These are phyloP conservation scores for Monosporascus sp. DNA, from an alignment of 2,329 filamentous ascomycete species.

Conservation along the genomic window DNA sequence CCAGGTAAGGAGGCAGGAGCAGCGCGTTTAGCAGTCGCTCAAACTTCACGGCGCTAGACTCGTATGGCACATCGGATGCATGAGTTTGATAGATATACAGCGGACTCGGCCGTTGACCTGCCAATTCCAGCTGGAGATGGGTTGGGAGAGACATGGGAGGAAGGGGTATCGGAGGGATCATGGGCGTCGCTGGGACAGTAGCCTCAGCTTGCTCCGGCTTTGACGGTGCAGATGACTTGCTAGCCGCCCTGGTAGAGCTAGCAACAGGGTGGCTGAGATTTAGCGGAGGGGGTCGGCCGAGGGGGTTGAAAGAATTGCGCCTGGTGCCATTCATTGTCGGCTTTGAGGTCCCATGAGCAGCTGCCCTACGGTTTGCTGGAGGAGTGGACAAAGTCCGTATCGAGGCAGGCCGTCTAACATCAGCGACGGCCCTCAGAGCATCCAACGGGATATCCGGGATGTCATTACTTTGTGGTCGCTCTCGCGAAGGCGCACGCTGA, in stretches of 20 bases:
- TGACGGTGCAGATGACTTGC: constrained; percentile 11
- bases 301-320: constrained; percentile 46
- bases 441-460: background rate
- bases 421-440: constrained; percentile 17
- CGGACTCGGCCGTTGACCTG: constrained; percentile 56
- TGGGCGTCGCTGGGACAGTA: constrained; percentile 36
- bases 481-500: constrained; percentile 7
- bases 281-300: constrained; percentile 36
- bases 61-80: constrained; percentile 64
- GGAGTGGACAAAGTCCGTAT: constrained; percentile 48
- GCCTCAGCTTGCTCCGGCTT: constrained; percentile 21
- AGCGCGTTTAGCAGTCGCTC: constrained; percentile 88
- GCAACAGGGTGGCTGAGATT: constrained; percentile 31
- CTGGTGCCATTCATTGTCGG: constrained; percentile 30
- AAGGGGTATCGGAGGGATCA: constrained; percentile 52
- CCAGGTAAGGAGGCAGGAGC: constrained; percentile 72
- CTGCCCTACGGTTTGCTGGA: constrained; percentile 37
- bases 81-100: constrained; percentile 60
- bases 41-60: constrained; percentile 87
- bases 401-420: constrained; percentile 29
- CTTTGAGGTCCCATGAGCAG: constrained; percentile 23
- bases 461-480: constrained; percentile 18
- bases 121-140: constrained; percentile 59
- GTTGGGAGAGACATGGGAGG: constrained; percentile 64
- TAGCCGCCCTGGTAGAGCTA: constrained; percentile 1